A percentile compares a stretch with the other conserved stretches of the same genome.
phyloP scores from a whole-genome alignment of 192 early-diverging fungal genomes.

The Backusella morwellensis region DNA sequence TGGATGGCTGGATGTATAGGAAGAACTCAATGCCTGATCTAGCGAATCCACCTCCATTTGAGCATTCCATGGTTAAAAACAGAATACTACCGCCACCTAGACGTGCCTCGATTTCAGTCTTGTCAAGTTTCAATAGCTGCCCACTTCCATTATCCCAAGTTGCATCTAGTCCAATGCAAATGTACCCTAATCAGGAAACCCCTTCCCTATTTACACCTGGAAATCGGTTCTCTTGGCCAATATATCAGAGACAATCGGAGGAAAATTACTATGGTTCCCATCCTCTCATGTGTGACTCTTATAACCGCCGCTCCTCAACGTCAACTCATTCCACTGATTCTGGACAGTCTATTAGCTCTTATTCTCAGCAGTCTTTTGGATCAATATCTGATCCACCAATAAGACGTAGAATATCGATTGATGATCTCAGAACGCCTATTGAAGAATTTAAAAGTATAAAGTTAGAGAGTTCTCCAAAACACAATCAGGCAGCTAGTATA shows the following conservation, averaged over 20 bases:
- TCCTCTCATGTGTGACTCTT: neutral
- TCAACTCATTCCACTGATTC: conserved; percentile 5
- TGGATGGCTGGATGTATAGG: neutral
- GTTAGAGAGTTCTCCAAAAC: neutral
- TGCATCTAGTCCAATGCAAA: neutral
- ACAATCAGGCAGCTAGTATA: neutral
- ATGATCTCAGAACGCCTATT: conserved; percentile 32
- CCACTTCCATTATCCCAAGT: neutral
- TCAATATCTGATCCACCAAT: neutral
- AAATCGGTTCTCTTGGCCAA: conserved; percentile 5
- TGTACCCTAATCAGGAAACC: neutral
- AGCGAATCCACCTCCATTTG: neutral
- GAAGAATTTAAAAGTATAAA: neutral
- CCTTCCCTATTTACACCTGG: neutral
- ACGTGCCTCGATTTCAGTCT: neutral
- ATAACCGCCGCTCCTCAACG: neutral
- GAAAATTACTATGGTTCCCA: neutral
- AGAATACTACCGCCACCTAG: neutral
- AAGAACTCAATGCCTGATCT: conserved; percentile 2
- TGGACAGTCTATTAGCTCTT: neutral
- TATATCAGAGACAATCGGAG: neutral
- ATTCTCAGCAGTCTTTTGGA: neutral
- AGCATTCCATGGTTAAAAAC: conserved; percentile 4
- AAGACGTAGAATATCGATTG: conserved; percentile 24
- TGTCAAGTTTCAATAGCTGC: neutral